Evolutionary conservation across 179 eudicot genomes (phyloP), one percentile per base, ranked within the genome.

Genomic region (Drosera spatulata): DNA sequence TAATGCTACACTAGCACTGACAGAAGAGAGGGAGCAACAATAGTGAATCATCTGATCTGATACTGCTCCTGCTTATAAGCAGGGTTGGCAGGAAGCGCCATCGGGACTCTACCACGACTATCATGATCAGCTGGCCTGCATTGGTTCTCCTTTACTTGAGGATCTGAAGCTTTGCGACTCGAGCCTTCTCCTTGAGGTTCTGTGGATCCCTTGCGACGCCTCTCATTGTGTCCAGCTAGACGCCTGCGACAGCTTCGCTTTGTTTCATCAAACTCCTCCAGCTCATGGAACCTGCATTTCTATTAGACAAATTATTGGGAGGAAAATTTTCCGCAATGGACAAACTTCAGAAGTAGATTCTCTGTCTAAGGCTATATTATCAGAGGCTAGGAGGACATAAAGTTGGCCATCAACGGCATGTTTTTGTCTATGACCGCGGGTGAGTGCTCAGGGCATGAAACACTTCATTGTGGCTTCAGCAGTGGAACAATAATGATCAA

Each of bases 21-120:
- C 81, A 77, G 81, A 77, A 73, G 81, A 77, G 81, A 73, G 81
- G 39, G 73, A 77, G 81, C 81, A 63, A 7, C 9, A 40, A 41
- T 43, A 14, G 7, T 4, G 15, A 22, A 22, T 22, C 1, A 22
- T 22, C 10, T 64, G 63, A 71, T 13, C 60, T 62, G 60, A 64
- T 48, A 41, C 12, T 61, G 75, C 41, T 39, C 54, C 39, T 61
- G 55, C 13, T 62, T 62, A 15, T 59, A 37, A 52, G 67, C 45
- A 13, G 60, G 7, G 53, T 44, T 70, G 13, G 40, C 58, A 2
- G 61, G 51, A 10, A 67, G 45, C 37, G 58, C 60, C 37, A 53
- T 66, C 15, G 4, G 60, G 12, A 52, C 22, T 50, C 66, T 57
- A 6, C 64, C 44, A 4, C 13, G 2, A 7, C 22, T 62, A 13